Conservation (phyloP, 164 flowering plant genomes). For the Vitis labrusca region DNA sequence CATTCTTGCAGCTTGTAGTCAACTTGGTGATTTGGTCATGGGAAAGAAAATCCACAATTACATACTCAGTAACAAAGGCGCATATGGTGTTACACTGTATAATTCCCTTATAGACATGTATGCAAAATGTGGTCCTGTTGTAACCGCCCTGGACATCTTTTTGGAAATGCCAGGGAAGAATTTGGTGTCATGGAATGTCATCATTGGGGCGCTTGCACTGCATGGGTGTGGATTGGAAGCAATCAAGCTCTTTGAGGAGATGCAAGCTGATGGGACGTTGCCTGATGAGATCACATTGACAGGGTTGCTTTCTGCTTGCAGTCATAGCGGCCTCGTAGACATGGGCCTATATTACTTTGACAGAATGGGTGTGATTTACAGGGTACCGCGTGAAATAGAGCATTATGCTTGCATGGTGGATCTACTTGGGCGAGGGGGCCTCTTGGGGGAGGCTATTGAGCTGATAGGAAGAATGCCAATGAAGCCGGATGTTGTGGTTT, state of each 20-base stretch:
- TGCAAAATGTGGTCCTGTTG: constrained; percentile 51
- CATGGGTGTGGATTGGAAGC: constrained; percentile 46
- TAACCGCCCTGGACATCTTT: constrained; percentile 34
- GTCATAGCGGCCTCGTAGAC: constrained; percentile 50
- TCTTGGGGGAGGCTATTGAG: constrained; percentile 37
- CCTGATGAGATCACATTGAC: constrained; percentile 57
- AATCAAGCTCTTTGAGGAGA: constrained; percentile 35
- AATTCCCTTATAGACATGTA: constrained; percentile 60
- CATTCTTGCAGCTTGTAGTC: constrained; percentile 47
- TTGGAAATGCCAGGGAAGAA: constrained; percentile 31
- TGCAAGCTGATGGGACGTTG: constrained; percentile 30
- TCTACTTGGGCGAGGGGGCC: constrained; percentile 52
- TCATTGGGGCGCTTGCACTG: constrained; percentile 51
- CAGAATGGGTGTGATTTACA: constrained; percentile 29
- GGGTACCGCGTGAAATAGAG: constrained; percentile 34
- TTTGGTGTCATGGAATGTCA: constrained; percentile 53
- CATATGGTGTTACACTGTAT: constrained; percentile 25
- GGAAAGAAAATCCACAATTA: constrained; percentile 38
- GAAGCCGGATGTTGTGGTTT: constrained; percentile 50
- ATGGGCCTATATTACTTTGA: constrained; percentile 38
- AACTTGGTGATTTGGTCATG: constrained; percentile 41
- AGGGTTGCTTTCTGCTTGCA: constrained; percentile 55
- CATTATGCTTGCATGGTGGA: constrained; percentile 64
- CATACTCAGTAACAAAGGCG: constrained; percentile 9
- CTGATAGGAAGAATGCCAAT: constrained; percentile 45